Evolutionary conservation across 2,329 filamentous ascomycete species (phyloP).

Genomic region (Aphanoascus verrucosus): DNA sequence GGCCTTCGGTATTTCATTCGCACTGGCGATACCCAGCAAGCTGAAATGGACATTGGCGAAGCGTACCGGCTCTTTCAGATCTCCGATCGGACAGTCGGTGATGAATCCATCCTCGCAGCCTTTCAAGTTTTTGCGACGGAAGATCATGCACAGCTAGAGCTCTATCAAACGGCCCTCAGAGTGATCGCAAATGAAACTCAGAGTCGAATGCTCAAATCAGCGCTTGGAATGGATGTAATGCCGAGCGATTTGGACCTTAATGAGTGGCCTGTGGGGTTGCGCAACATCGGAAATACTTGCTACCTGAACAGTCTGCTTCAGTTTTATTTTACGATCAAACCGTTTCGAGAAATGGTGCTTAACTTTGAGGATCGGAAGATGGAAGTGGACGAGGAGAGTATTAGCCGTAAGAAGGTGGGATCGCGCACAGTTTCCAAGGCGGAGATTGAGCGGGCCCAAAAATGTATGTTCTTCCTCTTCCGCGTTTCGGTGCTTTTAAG

Average conservation of each 20-base stretch:
- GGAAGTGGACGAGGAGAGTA: constrained; percentile 51
- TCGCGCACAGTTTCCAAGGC: constrained; percentile 53
- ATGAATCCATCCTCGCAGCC: constrained; percentile 42
- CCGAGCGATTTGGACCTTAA: constrained; percentile 28
- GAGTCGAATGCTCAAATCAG: constrained; percentile 28
- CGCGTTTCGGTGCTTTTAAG: not conserved
- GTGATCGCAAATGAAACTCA: constrained; percentile 38
- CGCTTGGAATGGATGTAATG: constrained; percentile 24
- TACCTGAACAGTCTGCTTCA: constrained; percentile 95
- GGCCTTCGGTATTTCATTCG: constrained; percentile 43
- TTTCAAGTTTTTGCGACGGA: constrained; percentile 40
- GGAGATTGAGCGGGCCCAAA: constrained; percentile 53
- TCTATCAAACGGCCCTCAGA: constrained; percentile 38
- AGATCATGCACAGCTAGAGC: constrained; percentile 36
- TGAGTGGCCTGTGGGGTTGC: constrained; percentile 69
- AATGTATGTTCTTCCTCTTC: constrained; percentile 47
- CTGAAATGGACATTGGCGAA: constrained; percentile 47
- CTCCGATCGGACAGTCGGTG: constrained; percentile 41
- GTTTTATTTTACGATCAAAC: constrained; percentile 81
- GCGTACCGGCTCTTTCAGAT: constrained; percentile 45
- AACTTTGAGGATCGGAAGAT: constrained; percentile 62
- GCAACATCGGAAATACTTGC: constrained; percentile 95
- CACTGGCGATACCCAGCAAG: constrained; percentile 40
- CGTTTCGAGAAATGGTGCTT: constrained; percentile 69
- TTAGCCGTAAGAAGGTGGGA: constrained; percentile 63